A percentile compares a stretch with the other conserved stretches of the same genome.
phyloP scores from a whole-genome alignment of 441 rosid species.

The Hura crepitans region DNA sequence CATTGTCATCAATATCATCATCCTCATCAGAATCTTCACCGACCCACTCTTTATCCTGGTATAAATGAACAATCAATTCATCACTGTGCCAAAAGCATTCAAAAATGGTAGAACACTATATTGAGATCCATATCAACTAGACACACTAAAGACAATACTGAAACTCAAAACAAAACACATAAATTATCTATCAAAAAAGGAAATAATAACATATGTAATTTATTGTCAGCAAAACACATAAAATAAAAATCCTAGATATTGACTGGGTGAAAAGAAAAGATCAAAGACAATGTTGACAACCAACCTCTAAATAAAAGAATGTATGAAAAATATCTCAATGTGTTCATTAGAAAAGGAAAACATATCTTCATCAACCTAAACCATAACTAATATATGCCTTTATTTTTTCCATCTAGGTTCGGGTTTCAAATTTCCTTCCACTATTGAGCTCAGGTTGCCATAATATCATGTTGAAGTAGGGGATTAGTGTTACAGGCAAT shows the following conservation, averaged over 20 bases:
- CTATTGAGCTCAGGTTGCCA: neutral
- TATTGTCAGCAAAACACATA: neutral
- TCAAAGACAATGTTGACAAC: neutral
- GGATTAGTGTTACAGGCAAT: neutral
- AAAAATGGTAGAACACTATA: neutral
- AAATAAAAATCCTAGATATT: neutral
- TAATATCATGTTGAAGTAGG: neutral
- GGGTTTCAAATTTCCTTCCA: neutral
- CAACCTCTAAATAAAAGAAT: neutral
- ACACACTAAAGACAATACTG: neutral
- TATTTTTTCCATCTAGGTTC: neutral
- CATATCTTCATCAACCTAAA: neutral
- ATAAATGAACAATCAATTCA: constrained; percentile 20
- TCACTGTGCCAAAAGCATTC: constrained; percentile 11
- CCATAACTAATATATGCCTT: too few species aligned
- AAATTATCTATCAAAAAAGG: neutral
- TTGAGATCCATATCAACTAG: neutral
- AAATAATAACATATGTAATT: neutral
- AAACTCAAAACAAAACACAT: neutral
- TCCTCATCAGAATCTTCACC: constrained; percentile 76
- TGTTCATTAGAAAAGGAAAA: neutral
- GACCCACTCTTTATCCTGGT: constrained; percentile 75
- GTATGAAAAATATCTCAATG: neutral
- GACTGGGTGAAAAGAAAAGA: neutral
- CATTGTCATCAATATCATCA: constrained; percentile 57